phyloP scores from a whole-genome alignment of 192 early-diverging fungal genomes.

The Backusella sp. region DNA sequence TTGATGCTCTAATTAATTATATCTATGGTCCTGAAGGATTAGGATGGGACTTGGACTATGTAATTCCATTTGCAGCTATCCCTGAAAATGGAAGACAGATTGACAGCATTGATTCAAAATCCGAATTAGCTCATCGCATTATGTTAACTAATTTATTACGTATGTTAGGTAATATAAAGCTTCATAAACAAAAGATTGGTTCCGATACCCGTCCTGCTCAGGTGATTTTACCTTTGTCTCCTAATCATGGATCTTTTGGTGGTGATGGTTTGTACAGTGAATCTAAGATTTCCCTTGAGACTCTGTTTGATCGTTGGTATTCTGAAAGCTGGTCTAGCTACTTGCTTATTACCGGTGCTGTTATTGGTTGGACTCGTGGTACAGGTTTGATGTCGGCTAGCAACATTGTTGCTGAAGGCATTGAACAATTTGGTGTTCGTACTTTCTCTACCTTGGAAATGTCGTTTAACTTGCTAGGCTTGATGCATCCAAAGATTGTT shows the following conservation, averaged over 20 bases:
- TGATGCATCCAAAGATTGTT: slow-evolving; percentile 79
- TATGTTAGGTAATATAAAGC: slow-evolving; percentile 82
- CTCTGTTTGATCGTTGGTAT: slow-evolving; percentile 87
- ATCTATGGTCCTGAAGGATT: slow-evolving; percentile 85
- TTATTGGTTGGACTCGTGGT: slow-evolving; percentile 97
- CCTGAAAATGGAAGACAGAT: slow-evolving; percentile 86
- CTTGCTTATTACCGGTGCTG: slow-evolving; percentile 85
- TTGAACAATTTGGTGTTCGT: slow-evolving; percentile 84
- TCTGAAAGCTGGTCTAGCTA: slow-evolving; percentile 88
- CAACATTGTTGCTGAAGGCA: slow-evolving; percentile 85
- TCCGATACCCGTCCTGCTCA: slow-evolving; percentile 86
- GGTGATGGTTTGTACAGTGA: slow-evolving; percentile 91
- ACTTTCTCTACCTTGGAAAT: slow-evolving; percentile 94
- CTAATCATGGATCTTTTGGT: slow-evolving; percentile 96
- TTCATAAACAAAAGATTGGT: slow-evolving; percentile 71
- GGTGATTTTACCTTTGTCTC: slow-evolving; percentile 89
- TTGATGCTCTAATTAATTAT: slow-evolving; percentile 73
- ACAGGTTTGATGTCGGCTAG: slow-evolving; percentile 93
- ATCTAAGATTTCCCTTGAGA: slow-evolving; percentile 92
- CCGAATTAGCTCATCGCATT: slow-evolving; percentile 89
- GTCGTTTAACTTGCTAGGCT: slow-evolving; percentile 89
- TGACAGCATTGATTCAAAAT: slow-evolving; percentile 78
- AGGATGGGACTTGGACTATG: slow-evolving; percentile 90
- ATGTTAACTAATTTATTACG: slow-evolving; percentile 94
- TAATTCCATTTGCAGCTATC: slow-evolving; percentile 95